Evolutionary conservation across 2,329 filamentous ascomycete genomes (phyloP), one percentile per base, ranked within the genome.

Genomic region (Leptographium galeiforme): DNA sequence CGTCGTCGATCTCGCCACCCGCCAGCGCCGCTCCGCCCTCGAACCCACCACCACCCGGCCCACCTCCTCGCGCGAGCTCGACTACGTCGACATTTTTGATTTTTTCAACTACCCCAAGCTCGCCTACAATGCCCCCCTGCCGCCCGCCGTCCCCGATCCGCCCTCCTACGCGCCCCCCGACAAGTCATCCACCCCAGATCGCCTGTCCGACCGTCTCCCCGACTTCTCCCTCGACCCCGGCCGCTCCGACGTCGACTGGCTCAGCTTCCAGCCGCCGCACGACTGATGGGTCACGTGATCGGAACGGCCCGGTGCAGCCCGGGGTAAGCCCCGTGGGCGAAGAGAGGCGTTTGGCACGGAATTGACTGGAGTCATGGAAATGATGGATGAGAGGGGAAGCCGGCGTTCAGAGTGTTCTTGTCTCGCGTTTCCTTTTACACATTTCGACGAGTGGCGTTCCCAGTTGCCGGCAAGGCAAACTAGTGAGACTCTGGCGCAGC

Each of bases 71-170:
- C 87, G 91, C 59, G 89, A 95, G 63, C 72, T 95, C 5, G 89
- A 95, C 64, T 94, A 94, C 63, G 72, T 95, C 5, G 89, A 95
- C 61, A 86, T 95, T 0, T 95, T 95, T 64, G 87, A 91, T 61
- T 95, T 94, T 64, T 95, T 95, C 73, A 95, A 95, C 63, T 82
- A 94, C 54, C 90, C 89, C 0, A 74, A 88, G 25, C 34, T 49
- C 34, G 47, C 25, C 25, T 25, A 25, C 25, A 25, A 25, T 25
- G 2, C 46, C n/a, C 16, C 34, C 32, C 46, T 33, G 13, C 6
- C 18, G n/a, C n/a, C 46, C 12, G 70, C 95, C n/a, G 76, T 78
- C 0, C 44, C 44, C 30, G 32, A 25, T 8, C 44, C 44, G 25
- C 25, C 32, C 25, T 7, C 44, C n/a, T 48, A 48, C 46, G 18